Percentiles rank a stretch among this genome's conserved stretches.
Evolutionary conservation across 75 land plant species (phyloP).

Genomic region (Cupressus sempervirens): DNA sequence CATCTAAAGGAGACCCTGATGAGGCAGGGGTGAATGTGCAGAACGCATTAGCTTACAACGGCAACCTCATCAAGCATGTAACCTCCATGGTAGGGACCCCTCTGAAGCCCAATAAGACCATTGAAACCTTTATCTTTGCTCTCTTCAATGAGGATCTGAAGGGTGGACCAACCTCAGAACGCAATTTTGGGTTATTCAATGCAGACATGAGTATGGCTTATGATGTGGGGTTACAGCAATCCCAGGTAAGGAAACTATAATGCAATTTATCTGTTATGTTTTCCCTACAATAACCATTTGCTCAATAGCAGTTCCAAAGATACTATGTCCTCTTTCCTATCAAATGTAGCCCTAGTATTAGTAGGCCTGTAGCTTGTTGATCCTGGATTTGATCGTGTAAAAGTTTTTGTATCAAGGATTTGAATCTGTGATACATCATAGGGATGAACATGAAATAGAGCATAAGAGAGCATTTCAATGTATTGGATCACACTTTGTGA

Average conservation of each 20-base stretch:
- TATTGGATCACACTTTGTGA: too few species aligned
- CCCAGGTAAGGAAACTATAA: slow-evolving; percentile 22
- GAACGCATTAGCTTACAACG: slow-evolving; percentile 68
- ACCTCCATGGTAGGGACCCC: slow-evolving; percentile 67
- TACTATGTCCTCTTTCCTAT: background rate
- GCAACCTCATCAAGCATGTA: slow-evolving; percentile 66
- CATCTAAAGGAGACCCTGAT: slow-evolving; percentile 60
- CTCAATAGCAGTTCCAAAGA: too few species aligned
- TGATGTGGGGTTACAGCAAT: slow-evolving; percentile 49
- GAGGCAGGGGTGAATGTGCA: slow-evolving; percentile 49
- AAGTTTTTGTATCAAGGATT: too few species aligned
- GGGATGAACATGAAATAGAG: too few species aligned
- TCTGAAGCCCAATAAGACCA: slow-evolving; percentile 41
- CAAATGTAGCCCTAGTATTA: background rate
- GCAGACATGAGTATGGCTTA: slow-evolving; percentile 60
- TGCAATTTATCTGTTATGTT: slow-evolving; percentile 17
- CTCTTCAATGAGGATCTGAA: slow-evolving; percentile 78
- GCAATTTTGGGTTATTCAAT: slow-evolving; percentile 72
- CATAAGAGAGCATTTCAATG: too few species aligned
- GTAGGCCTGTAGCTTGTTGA: background rate
- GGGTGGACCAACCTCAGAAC: slow-evolving; percentile 71
- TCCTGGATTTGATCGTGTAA: too few species aligned
- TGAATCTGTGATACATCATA: too few species aligned
- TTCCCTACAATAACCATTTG: slow-evolving; percentile 3
- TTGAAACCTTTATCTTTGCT: slow-evolving; percentile 69